Base-by-base conservation (phyloP, 345 rosid species). In the Hibiscus trionum region DNA sequence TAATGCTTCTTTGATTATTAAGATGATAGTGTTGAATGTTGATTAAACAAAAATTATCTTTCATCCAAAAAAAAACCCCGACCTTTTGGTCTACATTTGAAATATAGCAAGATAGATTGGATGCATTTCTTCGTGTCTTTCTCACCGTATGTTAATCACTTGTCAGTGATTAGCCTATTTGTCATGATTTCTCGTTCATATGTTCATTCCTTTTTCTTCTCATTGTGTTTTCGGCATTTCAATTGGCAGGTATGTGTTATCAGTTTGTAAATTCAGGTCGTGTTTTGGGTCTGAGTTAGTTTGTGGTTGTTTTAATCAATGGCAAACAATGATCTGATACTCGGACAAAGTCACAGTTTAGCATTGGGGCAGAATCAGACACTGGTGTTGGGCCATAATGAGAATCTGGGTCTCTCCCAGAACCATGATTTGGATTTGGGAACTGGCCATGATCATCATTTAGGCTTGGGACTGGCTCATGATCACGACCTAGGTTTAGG, bases 241-340 rank as follows among this genome's bases (percentile, higher is more conserved):
- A 46, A 47, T 62, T 58, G 44, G 44, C 72, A 81, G 66, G 77
- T 68, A 24, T 69, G 16, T 50, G 19, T 50, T 57, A 60, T 42
- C 64, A 26, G 44, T 12, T 67, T 42, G 19, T 12, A 66, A 19
- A 19, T 35, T 56, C n/a, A 33, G 58, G 17, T 70, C 64, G 69
- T 61, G 37, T 57, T 72, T 17, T n/a, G 60, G 58, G 50, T 78
- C 64, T 46, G 66, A 55, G 76, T 16, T 39, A 61, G 53, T 15
- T 35, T 15, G 42, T 27, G 61, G 70, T 62, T 42, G 29, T 31
- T 76, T 71, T 68, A 55, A 53, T 53, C 63, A 42, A 92, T 90
- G 99, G 91, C 97, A 44, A 88, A 86, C 77, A 92, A 90, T 26
- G 98, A 90, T 75, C 76, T 90, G 77, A 80, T 95, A 76, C 87